Base-by-base conservation (phyloP, 2,329 filamentous ascomycete species). In the Fusarium buharicum region DNA sequence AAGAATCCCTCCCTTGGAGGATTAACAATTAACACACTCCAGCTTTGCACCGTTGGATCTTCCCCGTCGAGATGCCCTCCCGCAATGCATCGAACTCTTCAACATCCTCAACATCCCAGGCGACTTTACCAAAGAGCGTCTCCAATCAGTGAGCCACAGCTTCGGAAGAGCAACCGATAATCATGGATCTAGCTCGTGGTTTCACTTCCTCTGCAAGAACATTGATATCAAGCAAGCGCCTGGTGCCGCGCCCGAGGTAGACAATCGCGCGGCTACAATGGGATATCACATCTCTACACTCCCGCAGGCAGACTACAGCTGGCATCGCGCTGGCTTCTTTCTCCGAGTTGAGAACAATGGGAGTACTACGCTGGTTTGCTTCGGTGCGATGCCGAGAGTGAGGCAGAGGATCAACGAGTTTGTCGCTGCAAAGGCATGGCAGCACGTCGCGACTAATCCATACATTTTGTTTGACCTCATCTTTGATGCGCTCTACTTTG, bases 191-290 rank as follows among this genome's bases (percentile, higher is more conserved):
- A 67, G 63, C 28, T 64, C 71, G 0, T 77, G 74, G 75, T 76
- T 77, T 36, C 72, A 74, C 39, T 75, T 72, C 34, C 70, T 76
- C 16, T 76, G 69, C 59, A 76, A 77, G 60, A 73, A 71, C 50
- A 66, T 73, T 39, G 61, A 70, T 43, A 50, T 71, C 22, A 64
- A 56, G 47, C 64, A 61, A 17, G 55, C 57, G 2, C 59, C 39
- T 2, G 60, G 36, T 34, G 44, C 48, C n/a, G 37, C 52, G 1
- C 69, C 70, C 3, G 67, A 70, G 22, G 48, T 72, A 4, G 69
- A 72, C 38, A 72, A 70, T n/a, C 69, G 60, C 4, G 60, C 62
- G 5, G 66, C 56, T 3, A 43, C 60, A 3, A 67, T 68, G 64
- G 67, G 68, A 4, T 70, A 68, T 30, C 67, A 66, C 34, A 16